Conservation (phyloP, 2,329 filamentous ascomycete species). For the Pseudopyricularia javanii region DNA sequence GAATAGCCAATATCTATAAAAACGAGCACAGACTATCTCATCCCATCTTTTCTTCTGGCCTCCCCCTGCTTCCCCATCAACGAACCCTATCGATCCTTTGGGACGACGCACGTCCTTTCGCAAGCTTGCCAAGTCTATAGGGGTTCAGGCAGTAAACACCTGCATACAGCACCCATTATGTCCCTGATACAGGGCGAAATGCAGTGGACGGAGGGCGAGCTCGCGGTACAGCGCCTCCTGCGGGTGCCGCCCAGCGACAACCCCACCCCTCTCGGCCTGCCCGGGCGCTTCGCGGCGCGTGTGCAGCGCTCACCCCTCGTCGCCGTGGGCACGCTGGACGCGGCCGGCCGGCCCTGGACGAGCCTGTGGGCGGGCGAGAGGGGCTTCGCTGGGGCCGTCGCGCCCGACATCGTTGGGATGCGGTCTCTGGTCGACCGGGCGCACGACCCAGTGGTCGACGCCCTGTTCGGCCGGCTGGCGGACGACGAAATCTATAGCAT, state of each 20-base stretch:
- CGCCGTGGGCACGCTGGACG: conserved; percentile 61
- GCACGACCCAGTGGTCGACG: conserved; percentile 59
- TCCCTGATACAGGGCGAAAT: conserved; percentile 7
- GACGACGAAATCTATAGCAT: conserved; percentile 21
- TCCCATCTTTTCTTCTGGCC: too few species aligned
- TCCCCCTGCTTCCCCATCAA: too few species aligned
- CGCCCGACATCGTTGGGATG: conserved; percentile 51
- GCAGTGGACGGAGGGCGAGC: conserved; percentile 55
- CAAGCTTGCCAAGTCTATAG: background rate
- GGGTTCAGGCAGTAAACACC: background rate
- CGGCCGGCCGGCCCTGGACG: conserved; percentile 56
- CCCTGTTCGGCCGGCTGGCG: conserved; percentile 39
- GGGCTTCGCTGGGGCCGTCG: conserved; percentile 54
- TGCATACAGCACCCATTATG: background rate
- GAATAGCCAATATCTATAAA: too few species aligned
- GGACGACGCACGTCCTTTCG: too few species aligned
- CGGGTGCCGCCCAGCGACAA: conserved; percentile 45
- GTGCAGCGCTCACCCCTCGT: conserved; percentile 53
- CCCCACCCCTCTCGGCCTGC: conserved; percentile 54
- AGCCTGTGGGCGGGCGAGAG: conserved; percentile 64
- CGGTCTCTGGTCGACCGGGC: conserved; percentile 44
- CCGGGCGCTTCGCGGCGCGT: conserved; percentile 45
- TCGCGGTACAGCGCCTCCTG: conserved; percentile 50
- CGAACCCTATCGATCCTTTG: too few species aligned
- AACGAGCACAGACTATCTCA: too few species aligned